Evolutionary conservation across 2,329 filamentous ascomycete genomes (phyloP).

Genomic region (Didymella arachidicola): DNA sequence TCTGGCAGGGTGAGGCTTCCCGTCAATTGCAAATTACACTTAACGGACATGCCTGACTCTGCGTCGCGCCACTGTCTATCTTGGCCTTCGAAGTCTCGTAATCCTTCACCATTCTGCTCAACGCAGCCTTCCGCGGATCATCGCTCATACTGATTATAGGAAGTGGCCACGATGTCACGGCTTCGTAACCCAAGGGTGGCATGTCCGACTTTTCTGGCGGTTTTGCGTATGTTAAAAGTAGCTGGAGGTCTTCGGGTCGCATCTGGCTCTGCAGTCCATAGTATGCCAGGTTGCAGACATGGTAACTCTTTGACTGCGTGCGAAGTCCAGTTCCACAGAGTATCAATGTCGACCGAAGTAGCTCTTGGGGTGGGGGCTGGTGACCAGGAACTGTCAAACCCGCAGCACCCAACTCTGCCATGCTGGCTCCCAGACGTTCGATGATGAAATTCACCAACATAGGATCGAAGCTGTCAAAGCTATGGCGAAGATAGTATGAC

Average conservation of each 20-base stretch:
- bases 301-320: slow-evolving; percentile 1
- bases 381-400: too few relatives aligned
- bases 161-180: slow-evolving; percentile 3
- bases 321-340: slow-evolving; percentile 8
- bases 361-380: background rate
- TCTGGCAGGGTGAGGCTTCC: background rate
- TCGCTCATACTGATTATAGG: slow-evolving; percentile 10
- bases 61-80: background rate
- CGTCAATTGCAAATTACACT: slow-evolving; percentile 1
- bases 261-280: slow-evolving; percentile 9
- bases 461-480: slow-evolving; percentile 7
- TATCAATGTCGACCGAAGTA: slow-evolving; percentile 3
- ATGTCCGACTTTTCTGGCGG: slow-evolving; percentile 2
- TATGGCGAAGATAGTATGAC: slow-evolving; percentile 6
- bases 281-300: slow-evolving; percentile 7
- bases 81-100: background rate
- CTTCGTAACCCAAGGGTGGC: background rate
- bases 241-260: slow-evolving; percentile 4
- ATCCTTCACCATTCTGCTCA: slow-evolving; percentile 4
- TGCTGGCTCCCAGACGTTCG: slow-evolving; percentile 2
- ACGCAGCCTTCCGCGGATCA: slow-evolving; percentile 3
- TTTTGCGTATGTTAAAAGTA: slow-evolving; percentile 2
- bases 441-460: slow-evolving; percentile 13
- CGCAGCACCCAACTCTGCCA: background rate
- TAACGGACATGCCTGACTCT: slow-evolving; percentile 1